A percentile compares a stretch with the other conserved stretches of the same genome.
phyloP scores from a whole-genome alignment of 148 eudicot species.

The Rhododendron ferrugineum region DNA sequence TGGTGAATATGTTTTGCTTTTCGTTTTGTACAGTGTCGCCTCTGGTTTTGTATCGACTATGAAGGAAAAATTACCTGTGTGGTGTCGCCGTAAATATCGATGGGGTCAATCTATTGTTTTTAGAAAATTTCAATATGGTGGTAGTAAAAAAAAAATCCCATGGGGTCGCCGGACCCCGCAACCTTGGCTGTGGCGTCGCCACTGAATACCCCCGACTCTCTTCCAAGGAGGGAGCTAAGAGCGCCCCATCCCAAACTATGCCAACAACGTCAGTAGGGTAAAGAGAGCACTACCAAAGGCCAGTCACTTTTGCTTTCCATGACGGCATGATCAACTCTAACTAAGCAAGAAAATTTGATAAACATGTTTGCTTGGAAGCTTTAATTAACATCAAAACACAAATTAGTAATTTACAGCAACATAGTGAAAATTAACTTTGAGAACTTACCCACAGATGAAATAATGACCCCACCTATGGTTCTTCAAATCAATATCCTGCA shows the following conservation, averaged over 20 bases:
- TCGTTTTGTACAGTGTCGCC: too few relatives aligned
- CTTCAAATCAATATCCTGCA: conserved; percentile 86
- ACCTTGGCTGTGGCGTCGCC: too few relatives aligned
- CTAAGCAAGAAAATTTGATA: background rate
- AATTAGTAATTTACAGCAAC: background rate
- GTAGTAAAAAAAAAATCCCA: too few relatives aligned
- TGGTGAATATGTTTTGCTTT: too few relatives aligned
- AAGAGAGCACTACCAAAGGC: background rate
- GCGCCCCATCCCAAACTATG: background rate
- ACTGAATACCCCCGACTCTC: too few relatives aligned
- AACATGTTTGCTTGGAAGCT: background rate
- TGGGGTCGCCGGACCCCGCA: too few relatives aligned
- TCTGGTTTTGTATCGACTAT: too few relatives aligned
- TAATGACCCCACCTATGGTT: conserved; percentile 97
- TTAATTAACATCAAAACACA: background rate
- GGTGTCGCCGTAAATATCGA: too few relatives aligned
- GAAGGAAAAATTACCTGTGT: too few relatives aligned
- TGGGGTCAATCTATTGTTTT: too few relatives aligned
- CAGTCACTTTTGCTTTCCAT: background rate
- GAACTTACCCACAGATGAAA: conserved; percentile 86
- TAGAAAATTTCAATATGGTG: too few relatives aligned
- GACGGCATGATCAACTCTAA: background rate
- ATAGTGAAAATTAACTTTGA: background rate
- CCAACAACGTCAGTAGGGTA: background rate
- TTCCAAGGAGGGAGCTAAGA: background rate